Base-by-base conservation (phyloP, 1,139 yeast genomes). In the Kluyveromyces sp. region DNA sequence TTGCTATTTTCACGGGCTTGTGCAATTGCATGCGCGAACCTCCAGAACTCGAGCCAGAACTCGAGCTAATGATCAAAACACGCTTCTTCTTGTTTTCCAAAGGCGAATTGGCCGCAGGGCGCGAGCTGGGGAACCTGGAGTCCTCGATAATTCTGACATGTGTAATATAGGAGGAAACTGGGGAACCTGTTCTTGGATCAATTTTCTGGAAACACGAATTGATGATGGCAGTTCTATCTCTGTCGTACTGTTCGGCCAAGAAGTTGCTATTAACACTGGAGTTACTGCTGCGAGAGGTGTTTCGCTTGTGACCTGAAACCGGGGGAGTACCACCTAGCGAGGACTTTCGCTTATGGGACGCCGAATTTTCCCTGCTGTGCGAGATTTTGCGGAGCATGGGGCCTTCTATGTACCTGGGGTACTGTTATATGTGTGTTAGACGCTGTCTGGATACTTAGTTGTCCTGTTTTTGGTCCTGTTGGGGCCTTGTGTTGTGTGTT, bases 1-100 rank as follows among this genome's bases (percentile, higher is more conserved):
- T 81, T 81, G 7, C 78, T 73, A 57, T 84, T 85, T 61, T 78
- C 88, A 56, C 95, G 81, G 1, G 95, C 96, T 92, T 92, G 60
- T 89, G 96, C 29, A 92, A 60, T 48, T 83, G 73, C 39, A 87
- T 82, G 28, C 85, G 70, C 2, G 75, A 67, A 42, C 71, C 66
- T 49, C 75, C 70, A 3, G 76, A 77, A 37, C 50, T 55, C 7
- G 63, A 50, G 6, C 81, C 73, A 3, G 76, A 77, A 37, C 50
- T 55, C 7, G 63, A 50, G 6, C 81, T 73, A 10, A 79, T 51
- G 27, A 77, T 70, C 39, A 79, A 60, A 2, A 74, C 59, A 55
- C 81, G 67, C 43, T 69, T 62, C 51, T 75, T 74, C 57, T 73
- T 73, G 53, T 73, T 69, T 21, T 63, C 58, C 34, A 64, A 51